These are phyloP conservation scores for Neurospora terricola DNA, from an alignment of 495 filamentous ascomycete genomes.

Conservation along the genomic window DNA sequence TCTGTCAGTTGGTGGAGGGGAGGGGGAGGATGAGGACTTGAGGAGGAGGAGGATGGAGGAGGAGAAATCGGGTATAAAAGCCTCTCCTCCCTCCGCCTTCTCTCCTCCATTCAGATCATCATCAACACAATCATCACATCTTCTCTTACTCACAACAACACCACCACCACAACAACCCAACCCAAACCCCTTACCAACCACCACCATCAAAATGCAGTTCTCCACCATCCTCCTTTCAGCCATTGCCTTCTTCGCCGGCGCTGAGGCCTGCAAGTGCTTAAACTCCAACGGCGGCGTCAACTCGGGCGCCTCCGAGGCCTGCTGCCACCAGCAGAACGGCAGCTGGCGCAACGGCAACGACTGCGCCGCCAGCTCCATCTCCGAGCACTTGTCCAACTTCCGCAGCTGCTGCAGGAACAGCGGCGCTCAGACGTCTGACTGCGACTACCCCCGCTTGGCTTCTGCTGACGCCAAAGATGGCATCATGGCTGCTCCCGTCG, in stretches of 20 bases:
- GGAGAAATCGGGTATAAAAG: not conserved
- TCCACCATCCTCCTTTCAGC: not conserved
- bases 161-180: not conserved
- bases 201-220: not conserved
- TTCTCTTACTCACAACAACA: not conserved
- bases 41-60: not conserved
- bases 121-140: not conserved
- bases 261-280: not conserved
- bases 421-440: not conserved
- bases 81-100: not conserved
- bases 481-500: not conserved
- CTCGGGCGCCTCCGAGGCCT: not conserved
- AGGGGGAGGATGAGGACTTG: not conserved
- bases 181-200: not conserved
- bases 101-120: not conserved
- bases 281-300: not conserved
- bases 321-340: not conserved
- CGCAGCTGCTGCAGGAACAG: not conserved
- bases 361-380: slow-evolving; percentile 37
- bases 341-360: not conserved
- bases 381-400: slow-evolving; percentile 37
- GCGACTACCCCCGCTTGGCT: not conserved
- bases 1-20: not conserved
- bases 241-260: not conserved
- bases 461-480: not conserved